phyloP scores from a whole-genome alignment of 164 flowering plant species.

The Umbellularia californica region DNA sequence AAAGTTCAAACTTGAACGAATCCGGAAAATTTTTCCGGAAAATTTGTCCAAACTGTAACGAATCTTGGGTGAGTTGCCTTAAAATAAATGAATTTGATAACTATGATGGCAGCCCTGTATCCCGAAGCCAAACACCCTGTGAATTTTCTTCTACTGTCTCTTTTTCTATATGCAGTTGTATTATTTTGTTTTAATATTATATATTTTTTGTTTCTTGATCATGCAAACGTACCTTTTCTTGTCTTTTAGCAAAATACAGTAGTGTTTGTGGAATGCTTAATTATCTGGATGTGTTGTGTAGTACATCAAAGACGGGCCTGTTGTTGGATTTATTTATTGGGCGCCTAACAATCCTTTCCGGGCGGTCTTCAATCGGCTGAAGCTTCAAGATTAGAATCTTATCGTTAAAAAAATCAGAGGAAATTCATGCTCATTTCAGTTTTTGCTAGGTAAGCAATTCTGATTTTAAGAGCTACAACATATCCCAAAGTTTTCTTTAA shows the following conservation, averaged over 20 bases:
- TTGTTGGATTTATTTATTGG: constrained; percentile 94
- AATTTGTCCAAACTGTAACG: too few relatives aligned
- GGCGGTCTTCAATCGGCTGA: constrained; percentile 87
- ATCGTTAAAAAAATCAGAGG: constrained; percentile 19
- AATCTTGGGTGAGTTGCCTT: too few relatives aligned
- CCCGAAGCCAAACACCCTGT: too few relatives aligned
- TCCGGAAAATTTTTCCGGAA: too few relatives aligned
- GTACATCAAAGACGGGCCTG: constrained; percentile 92
- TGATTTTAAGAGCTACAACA: background rate
- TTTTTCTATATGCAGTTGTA: background rate
- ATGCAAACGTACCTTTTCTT: background rate
- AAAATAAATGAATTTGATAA: too few relatives aligned
- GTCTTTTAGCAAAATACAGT: background rate
- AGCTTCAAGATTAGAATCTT: constrained; percentile 55
- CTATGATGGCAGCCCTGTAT: too few relatives aligned
- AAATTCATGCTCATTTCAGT: constrained; percentile 3
- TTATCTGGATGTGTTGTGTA: constrained; percentile 36
- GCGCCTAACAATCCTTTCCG: constrained; percentile 86
- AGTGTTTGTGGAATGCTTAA: constrained; percentile 12
- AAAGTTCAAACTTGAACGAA: too few relatives aligned
- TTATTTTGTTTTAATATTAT: background rate
- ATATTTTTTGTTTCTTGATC: background rate
- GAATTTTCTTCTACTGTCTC: too few relatives aligned
- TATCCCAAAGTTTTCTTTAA: too few relatives aligned
- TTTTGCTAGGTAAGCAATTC: constrained; percentile 33